Conservation (phyloP, 2,329 filamentous ascomycete species). For the Exophiala alcalophila region DNA sequence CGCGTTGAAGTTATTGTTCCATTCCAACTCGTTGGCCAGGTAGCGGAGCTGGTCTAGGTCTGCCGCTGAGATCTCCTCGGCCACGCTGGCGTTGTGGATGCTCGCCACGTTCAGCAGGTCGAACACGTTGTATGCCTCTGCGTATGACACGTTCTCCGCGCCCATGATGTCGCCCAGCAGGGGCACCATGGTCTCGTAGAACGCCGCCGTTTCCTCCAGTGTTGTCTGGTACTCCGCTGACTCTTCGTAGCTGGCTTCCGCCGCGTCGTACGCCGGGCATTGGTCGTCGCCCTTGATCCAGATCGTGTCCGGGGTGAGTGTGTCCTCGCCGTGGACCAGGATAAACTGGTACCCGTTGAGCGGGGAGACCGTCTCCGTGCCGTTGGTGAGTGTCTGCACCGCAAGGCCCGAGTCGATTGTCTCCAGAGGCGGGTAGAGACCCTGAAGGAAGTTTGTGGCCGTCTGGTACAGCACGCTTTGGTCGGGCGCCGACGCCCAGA, state of each 20-base stretch:
- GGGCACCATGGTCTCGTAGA: constrained; percentile 54
- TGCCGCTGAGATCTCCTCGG: constrained; percentile 58
- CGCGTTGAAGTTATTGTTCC: constrained; percentile 75
- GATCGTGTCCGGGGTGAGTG: constrained; percentile 56
- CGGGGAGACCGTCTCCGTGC: constrained; percentile 62
- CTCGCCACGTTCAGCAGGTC: constrained; percentile 61
- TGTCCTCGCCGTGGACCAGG: constrained; percentile 62
- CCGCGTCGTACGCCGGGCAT: no score
- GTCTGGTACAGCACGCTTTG: constrained; percentile 81
- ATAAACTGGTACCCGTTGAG: constrained; percentile 81
- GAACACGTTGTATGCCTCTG: constrained; percentile 65
- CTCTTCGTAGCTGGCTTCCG: no score
- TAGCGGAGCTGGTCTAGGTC: constrained; percentile 67
- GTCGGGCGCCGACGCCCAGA: constrained; percentile 67
- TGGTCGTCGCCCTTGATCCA: constrained; percentile 58
- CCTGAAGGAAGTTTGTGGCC: constrained; percentile 72
- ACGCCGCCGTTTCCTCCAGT: constrained; percentile 50
- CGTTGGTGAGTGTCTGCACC: constrained; percentile 67
- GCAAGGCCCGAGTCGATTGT: no score
- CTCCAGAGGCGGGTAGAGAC: constrained; percentile 73
- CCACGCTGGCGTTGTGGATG: constrained; percentile 57
- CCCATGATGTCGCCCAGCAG: constrained; percentile 54
- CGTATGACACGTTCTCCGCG: constrained; percentile 50
- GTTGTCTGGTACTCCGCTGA: constrained; percentile 51
- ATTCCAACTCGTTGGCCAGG: constrained; percentile 79